Percentiles rank a stretch among this genome's conserved stretches.
phyloP scores from a whole-genome alignment of 352 stramenopile species.

The Pythium aphanidermatum region DNA sequence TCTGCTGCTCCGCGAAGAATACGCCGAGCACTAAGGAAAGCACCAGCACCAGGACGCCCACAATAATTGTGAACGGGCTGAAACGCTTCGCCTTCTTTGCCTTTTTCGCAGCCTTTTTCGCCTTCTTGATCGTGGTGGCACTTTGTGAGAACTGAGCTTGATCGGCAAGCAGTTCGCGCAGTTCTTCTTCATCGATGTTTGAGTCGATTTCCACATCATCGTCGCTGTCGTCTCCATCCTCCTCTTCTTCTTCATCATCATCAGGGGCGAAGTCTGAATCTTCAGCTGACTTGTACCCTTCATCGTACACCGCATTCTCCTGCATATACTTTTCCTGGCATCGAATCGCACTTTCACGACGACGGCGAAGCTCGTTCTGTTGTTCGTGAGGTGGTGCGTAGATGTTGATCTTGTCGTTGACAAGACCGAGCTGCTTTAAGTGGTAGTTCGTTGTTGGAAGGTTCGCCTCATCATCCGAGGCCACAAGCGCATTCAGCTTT shows the following conservation, averaged over 20 bases:
- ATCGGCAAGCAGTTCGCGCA: constrained; percentile 15
- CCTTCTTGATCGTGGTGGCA: constrained; percentile 27
- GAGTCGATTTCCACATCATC: constrained; percentile 27
- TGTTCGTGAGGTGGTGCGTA: constrained; percentile 63
- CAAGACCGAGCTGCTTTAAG: constrained; percentile 66
- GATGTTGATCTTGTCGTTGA: constrained; percentile 72
- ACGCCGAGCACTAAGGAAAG: constrained; percentile 35
- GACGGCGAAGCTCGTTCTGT: constrained; percentile 52
- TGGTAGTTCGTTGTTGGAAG: constrained; percentile 68
- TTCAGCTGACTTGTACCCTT: constrained; percentile 42
- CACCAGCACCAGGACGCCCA: constrained; percentile 30
- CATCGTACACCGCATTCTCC: constrained; percentile 23
- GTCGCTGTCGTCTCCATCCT: constrained; percentile 25
- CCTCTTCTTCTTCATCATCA: constrained; percentile 34
- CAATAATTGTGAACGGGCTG: constrained; percentile 22
- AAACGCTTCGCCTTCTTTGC: constrained; percentile 8
- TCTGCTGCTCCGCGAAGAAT: constrained; percentile 32
- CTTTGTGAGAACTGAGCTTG: constrained; percentile 11
- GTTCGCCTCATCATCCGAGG: constrained; percentile 1
- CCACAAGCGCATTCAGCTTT: constrained; percentile 30
- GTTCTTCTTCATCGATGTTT: constrained; percentile 45
- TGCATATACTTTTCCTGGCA: constrained; percentile 38
- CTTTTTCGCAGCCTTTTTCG: constrained; percentile 33
- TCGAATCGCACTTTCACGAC: constrained; percentile 43
- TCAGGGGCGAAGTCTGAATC: constrained; percentile 57